Conservation (phyloP, 106 monocot species). For the Dioscorea zingiberensis region DNA sequence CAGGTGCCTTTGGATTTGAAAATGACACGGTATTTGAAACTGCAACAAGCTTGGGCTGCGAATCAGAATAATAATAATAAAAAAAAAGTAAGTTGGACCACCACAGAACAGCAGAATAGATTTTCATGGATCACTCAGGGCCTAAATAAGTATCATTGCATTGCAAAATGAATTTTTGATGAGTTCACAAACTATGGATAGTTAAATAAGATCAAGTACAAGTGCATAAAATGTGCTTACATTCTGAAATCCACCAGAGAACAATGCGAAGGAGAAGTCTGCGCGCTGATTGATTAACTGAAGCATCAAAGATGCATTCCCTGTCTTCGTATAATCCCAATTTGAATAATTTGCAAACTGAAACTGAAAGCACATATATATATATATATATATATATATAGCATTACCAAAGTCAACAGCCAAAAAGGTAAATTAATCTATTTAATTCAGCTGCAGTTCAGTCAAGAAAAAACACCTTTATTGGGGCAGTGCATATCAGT, state of each 20-base stretch:
- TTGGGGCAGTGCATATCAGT: constrained; percentile 71
- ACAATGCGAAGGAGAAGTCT: constrained; percentile 88
- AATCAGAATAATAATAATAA: background rate
- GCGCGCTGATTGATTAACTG: constrained; percentile 81
- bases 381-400: no score
- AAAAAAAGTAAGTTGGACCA: no score
- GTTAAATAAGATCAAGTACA: no score
- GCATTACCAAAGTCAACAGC: background rate
- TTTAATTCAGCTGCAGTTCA: background rate
- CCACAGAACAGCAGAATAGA: background rate
- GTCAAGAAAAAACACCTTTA: constrained; percentile 75
- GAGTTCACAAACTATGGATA: no score
- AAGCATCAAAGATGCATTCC: constrained; percentile 52
- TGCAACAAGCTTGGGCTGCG: constrained; percentile 82
- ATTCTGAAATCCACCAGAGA: constrained; percentile 67
- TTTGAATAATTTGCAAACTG: constrained; percentile 75
- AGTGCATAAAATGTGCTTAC: constrained; percentile 21
- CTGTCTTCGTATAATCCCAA: constrained; percentile 34
- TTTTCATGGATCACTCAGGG: background rate
- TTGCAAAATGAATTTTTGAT: no score
- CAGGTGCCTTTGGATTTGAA: constrained; percentile 77
- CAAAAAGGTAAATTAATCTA: background rate
- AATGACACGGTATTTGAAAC: constrained; percentile 67
- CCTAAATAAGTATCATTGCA: no score
- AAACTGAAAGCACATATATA: constrained; percentile 45